These are phyloP conservation scores for Ogataea angusta DNA, from an alignment of 805 yeast species.

Conservation along the genomic window DNA sequence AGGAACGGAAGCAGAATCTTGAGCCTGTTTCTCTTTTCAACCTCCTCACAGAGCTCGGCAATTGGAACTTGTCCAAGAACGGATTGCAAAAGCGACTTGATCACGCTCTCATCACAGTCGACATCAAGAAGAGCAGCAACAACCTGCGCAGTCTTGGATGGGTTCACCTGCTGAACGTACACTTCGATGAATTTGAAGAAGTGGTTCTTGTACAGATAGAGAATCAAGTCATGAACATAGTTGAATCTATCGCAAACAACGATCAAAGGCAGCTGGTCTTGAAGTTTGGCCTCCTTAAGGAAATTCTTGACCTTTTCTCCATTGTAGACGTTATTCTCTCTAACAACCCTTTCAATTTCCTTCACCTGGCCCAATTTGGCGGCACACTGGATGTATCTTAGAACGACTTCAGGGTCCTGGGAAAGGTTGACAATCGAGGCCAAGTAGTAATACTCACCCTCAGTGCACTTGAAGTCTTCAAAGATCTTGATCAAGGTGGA, in stretches of 20 bases:
- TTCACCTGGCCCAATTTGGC: slow-evolving; percentile 84
- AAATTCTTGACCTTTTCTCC: slow-evolving; percentile 98
- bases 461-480: slow-evolving; percentile 88
- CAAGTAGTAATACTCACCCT: slow-evolving; percentile 92
- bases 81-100: slow-evolving; percentile 73
- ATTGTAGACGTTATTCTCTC: slow-evolving; percentile 90
- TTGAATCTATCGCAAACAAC: slow-evolving; percentile 92
- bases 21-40: slow-evolving; percentile 92
- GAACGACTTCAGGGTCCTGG: slow-evolving; percentile 91
- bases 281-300: slow-evolving; percentile 87
- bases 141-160: slow-evolving; percentile 93
- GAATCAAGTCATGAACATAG: slow-evolving; percentile 88
- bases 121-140: slow-evolving; percentile 95
- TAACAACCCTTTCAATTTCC: slow-evolving; percentile 93
- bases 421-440: slow-evolving; percentile 91
- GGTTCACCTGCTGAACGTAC: slow-evolving; percentile 96
- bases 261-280: slow-evolving; percentile 94
- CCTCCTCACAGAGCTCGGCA: slow-evolving; percentile 84
- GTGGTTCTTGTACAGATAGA: slow-evolving; percentile 92
- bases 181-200: slow-evolving; percentile 96
- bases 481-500: slow-evolving; percentile 80
- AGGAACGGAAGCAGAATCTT: slow-evolving; percentile 89
- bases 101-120: slow-evolving; percentile 90
- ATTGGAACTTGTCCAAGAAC: slow-evolving; percentile 95
- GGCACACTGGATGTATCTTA: slow-evolving; percentile 94